These are phyloP conservation scores for Cladosporium sphaerospermum DNA, from an alignment of 2,329 filamentous ascomycete species.

Conservation along the genomic window DNA sequence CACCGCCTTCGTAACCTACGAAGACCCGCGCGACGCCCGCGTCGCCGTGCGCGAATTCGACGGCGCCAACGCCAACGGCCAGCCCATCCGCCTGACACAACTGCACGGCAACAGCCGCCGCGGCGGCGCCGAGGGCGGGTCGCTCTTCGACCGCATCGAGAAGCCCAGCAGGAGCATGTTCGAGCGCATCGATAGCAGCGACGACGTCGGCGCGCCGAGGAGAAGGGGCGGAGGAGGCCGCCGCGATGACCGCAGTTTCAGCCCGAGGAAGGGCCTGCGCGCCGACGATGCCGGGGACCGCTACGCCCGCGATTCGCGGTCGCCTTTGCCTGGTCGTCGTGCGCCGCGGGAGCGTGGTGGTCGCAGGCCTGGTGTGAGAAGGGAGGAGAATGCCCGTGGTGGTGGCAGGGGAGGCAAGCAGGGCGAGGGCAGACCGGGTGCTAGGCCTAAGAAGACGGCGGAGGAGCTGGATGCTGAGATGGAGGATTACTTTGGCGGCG, in stretches of 20 bases:
- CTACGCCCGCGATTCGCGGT: constrained; percentile 56
- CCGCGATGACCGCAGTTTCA: constrained; percentile 34
- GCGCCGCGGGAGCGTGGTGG: constrained; percentile 40
- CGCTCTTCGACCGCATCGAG: constrained; percentile 44
- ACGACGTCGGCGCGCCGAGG: constrained; percentile 10
- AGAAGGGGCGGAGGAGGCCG: constrained; percentile 17
- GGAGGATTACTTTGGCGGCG: constrained; percentile 76
- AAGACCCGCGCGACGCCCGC: constrained; percentile 61
- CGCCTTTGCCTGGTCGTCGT: constrained; percentile 36
- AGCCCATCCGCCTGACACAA: constrained; percentile 67
- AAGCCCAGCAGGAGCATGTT: constrained; percentile 57
- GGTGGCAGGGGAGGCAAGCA: constrained; percentile 35
- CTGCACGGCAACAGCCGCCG: constrained; percentile 42
- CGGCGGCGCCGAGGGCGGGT: constrained; percentile 26
- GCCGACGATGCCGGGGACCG: constrained; percentile 67
- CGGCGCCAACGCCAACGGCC: constrained; percentile 81
- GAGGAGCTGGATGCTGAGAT: constrained; percentile 95
- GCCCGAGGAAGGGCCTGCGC: constrained; percentile 48
- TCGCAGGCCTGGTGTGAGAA: constrained; percentile 40
- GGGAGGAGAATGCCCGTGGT: constrained; percentile 38
- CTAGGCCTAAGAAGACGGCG: constrained; percentile 70
- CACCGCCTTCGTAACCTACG: constrained; percentile 76
- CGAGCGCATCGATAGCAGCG: constrained; percentile 49
- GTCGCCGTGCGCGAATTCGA: constrained; percentile 75
- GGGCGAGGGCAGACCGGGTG: constrained; percentile 43